Percentiles rank a stretch among this genome's conserved stretches.
phyloP scores from a whole-genome alignment of 1,284 basidiomycete species.

The Rhodotorula glutinis region DNA sequence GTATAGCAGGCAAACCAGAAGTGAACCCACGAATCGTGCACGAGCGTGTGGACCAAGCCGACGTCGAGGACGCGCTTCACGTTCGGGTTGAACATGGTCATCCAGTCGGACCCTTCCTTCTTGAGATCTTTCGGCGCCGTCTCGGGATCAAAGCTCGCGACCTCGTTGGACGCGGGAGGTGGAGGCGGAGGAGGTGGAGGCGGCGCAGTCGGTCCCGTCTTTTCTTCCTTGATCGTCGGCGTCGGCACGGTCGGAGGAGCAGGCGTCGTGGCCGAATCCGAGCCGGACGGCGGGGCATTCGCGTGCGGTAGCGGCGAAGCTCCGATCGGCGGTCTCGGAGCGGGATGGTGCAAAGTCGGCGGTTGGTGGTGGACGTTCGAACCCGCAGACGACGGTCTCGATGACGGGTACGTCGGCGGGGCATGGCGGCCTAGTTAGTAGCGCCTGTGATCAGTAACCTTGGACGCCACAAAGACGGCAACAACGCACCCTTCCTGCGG shows the following conservation, averaged over 20 bases:
- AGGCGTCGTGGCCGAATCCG: not conserved
- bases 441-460: not conserved
- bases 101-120: constrained; percentile 90
- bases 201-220: constrained; percentile 10
- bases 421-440: constrained; percentile 1
- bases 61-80: constrained; percentile 79
- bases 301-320: too few species aligned
- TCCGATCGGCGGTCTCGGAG: constrained; percentile 9
- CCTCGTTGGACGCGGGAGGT: constrained; percentile 2
- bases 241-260: not conserved
- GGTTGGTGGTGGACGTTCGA: not conserved
- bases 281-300: too few species aligned
- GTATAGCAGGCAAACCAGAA: not conserved
- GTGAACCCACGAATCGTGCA: constrained; percentile 76
- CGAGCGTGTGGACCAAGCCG: constrained; percentile 80
- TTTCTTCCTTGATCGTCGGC: constrained; percentile 16
- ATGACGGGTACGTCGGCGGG: constrained; percentile 7
- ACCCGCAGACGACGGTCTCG: constrained; percentile 31
- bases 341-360: constrained; percentile 25
- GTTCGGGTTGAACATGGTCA: constrained; percentile 87
- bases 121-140: constrained; percentile 56
- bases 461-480: too few species aligned
- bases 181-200: constrained; percentile 31
- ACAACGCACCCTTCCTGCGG: constrained; percentile 9
- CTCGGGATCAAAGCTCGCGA: constrained; percentile 54